Evolutionary conservation across 2,329 filamentous ascomycete genomes (phyloP), one percentile per base, ranked within the genome.

Genomic region (Periconia sp.): DNA sequence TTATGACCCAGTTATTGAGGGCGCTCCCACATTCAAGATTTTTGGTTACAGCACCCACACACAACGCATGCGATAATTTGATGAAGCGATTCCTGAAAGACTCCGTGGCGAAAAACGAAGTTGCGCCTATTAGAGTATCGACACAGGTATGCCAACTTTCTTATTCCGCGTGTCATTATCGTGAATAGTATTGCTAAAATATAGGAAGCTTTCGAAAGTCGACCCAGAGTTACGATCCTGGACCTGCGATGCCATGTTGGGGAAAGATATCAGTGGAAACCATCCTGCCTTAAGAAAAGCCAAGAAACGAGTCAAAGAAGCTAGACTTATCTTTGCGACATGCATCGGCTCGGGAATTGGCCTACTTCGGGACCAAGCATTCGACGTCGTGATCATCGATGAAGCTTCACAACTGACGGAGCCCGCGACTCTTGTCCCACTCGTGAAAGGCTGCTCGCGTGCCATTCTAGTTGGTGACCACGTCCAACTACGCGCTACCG

Each of bases 361-460:
- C 0, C 57, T 80, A 3, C 68, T 79, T 6, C 72, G 76, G 15
- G 63, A 58, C 3, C 64, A 78, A 48, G 27, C 45, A 0, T 79
- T 79, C 48, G 66, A 73, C 31, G 71, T 70, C 6, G 74, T 79
- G 14, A 71, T 80, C 50, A 67, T 81, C 5, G 76, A 79, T 50
- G 77, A 80, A 63, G 77, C 78, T 7, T 80, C 77, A 2, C 77
- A 80, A 54, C 76, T 76, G 51, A 79, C 76, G 0, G 77, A 81
- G 52, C 72, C 77, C 30, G 45, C 51, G 15, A 57, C 53, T 7
- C 55, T 59, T 13, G 47, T 62, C 15, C 60, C 60, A 17, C 49
- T 63, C n/a, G 68, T 75, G 10, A 79, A 77, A 50, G 74, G 76
- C 0, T 78, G 77, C 46, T 53, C 63, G n/a, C 73, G 72, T 45